Percentiles rank a stretch among this genome's conserved stretches.
Evolutionary conservation across 1,139 yeast species (phyloP).

Genomic region (Suhomyces taliae): DNA sequence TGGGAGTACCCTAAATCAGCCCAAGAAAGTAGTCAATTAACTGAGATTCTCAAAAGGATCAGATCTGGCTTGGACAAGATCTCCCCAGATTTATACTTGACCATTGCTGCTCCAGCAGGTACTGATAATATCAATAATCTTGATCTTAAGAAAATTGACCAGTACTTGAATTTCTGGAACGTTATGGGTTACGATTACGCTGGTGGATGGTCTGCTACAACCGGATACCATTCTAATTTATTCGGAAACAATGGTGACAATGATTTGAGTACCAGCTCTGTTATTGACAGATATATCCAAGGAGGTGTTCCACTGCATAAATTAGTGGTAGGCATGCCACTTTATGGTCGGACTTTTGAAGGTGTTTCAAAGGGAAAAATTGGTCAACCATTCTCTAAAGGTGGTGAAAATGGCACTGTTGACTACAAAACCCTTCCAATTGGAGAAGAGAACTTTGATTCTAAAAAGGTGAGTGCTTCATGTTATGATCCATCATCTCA

Average conservation of each 20-base stretch:
- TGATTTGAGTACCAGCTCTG: constrained; percentile 47
- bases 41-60: constrained; percentile 44
- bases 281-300: constrained; percentile 44
- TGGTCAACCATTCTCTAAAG: constrained; percentile 44
- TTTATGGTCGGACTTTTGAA: constrained; percentile 73
- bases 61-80: constrained; percentile 39
- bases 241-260: constrained; percentile 46
- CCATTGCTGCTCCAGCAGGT: constrained; percentile 79
- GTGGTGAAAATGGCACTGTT: constrained; percentile 49
- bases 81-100: constrained; percentile 37
- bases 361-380: constrained; percentile 35
- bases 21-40: constrained; percentile 47
- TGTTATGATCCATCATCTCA: constrained; percentile 43
- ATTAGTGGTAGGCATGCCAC: constrained; percentile 83
- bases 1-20: constrained; percentile 81
- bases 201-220: constrained; percentile 70
- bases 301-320: constrained; percentile 50
- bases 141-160: constrained; percentile 53
- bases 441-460: constrained; percentile 51
- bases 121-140: constrained; percentile 43
- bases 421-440: constrained; percentile 56
- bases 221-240: constrained; percentile 73
- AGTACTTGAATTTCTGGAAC: constrained; percentile 68
- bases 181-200: constrained; percentile 88
- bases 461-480: constrained; percentile 55